Conservation (phyloP, 257 asterid genomes). For the Capsicum pubescens region DNA sequence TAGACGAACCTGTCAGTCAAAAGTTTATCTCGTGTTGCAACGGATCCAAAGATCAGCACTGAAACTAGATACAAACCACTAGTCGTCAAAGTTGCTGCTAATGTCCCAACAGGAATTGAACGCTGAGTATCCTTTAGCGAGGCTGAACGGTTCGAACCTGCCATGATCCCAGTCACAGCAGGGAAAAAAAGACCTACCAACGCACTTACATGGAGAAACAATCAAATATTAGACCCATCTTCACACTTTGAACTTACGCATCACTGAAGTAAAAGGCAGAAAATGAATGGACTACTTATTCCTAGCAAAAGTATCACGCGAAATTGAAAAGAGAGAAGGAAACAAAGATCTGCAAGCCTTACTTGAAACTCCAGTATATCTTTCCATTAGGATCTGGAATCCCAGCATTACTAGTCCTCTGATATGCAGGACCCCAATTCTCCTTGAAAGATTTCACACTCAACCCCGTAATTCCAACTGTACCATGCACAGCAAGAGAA, state of each 20-base stretch:
- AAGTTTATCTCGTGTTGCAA: slow-evolving; percentile 94
- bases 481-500: slow-evolving; percentile 37
- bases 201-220: slow-evolving; percentile 68
- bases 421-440: slow-evolving; percentile 87
- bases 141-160: slow-evolving; percentile 99
- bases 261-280: slow-evolving; percentile 17
- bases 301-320: slow-evolving; percentile 12
- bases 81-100: slow-evolving; percentile 89
- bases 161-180: slow-evolving; percentile 99
- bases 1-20: slow-evolving; percentile 84
- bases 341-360: slow-evolving; percentile 43
- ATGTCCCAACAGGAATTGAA: slow-evolving; percentile 93
- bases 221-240: slow-evolving; percentile 45
- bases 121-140: slow-evolving; percentile 99
- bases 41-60: slow-evolving; percentile 91
- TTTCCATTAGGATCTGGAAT: slow-evolving; percentile 91
- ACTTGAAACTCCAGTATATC: slow-evolving; percentile 93
- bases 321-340: slow-evolving; percentile 24
- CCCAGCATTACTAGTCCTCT: slow-evolving; percentile 95
- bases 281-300: background rate
- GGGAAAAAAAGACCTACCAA: slow-evolving; percentile 99
- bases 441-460: slow-evolving; percentile 75
- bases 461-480: slow-evolving; percentile 97
- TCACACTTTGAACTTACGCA: background rate
- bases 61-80: slow-evolving; percentile 70